Evolutionary conservation across 805 yeast genomes (phyloP), one percentile per base, ranked within the genome.

Genomic region (Candida pseudofarinosa): DNA sequence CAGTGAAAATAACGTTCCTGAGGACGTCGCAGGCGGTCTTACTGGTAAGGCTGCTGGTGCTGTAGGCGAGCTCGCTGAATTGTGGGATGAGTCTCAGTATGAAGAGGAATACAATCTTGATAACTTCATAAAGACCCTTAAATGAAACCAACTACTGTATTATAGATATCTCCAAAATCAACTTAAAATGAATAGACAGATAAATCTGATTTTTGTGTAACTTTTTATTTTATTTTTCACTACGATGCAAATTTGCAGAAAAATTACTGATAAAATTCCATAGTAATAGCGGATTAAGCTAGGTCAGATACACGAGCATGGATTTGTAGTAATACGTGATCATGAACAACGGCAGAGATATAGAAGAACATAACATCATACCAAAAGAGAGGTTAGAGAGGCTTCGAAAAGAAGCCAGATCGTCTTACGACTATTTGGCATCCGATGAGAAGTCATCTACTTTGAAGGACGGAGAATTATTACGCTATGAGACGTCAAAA

Each of bases 81-180:
- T 93, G 43, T 93, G 99, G 99, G 98, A 93, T 59, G 93, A 88
- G 55, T 76, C 86, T 28, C 97, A 93, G 63, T 93, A 93, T 57
- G 96, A 90, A 50, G 99, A 93, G 58, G 99, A 93, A 69, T 93
- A 93, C 64, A 88, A 93, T 57, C 78, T 93, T 65, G 97, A 91
- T 62, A 80, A 85, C 41, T 93, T 93, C 62, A 91, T 93, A 65
- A 86, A 86, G 68, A 84, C 85, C 19, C 74, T 88, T 48, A 77
- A 76, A 51, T 78, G 52, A 40, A 35, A 19, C 35, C 31, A 35
- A 19, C 33, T 32, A 42, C 26, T 28, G 16, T 12, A 36, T 31
- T 16, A 36, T n/a, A 40, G 15, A 23, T 35, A 26, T 31, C 4
- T 28, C 19, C 17, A 20, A 18, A 26, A 32, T 16, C 19, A 30